Evolutionary conservation across 2,329 filamentous ascomycete species (phyloP).

Genomic region (Periconia digitata): DNA sequence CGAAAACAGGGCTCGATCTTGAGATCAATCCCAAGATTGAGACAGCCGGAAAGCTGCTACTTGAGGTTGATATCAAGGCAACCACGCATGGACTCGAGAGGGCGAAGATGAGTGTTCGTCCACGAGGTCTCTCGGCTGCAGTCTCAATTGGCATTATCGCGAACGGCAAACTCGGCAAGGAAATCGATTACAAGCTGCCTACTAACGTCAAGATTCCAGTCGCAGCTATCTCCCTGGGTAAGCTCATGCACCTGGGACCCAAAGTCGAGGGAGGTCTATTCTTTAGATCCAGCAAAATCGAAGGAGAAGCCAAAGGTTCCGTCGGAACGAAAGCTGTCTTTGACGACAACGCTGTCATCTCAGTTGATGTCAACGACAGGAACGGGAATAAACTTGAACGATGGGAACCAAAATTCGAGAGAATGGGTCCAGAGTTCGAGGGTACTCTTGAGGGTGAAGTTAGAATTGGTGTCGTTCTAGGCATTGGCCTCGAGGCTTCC

Average conservation of each 20-base stretch:
- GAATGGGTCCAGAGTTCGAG: neutral
- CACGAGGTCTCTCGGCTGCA: neutral
- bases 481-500: neutral
- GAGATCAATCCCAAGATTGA: neutral
- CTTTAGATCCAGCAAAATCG: neutral
- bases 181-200: neutral
- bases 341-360: too few relatives aligned
- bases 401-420: conserved; percentile 1
- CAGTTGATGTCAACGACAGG: neutral
- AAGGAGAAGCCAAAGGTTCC: neutral
- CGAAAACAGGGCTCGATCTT: neutral
- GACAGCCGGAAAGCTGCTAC: neutral
- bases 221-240: neutral
- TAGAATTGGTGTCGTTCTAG: neutral
- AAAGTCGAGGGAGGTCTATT: neutral
- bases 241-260: neutral
- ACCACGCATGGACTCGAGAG: too few relatives aligned
- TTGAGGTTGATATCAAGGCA: neutral
- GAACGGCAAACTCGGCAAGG: neutral
- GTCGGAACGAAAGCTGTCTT: neutral
- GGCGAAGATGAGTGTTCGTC: neutral
- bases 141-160: neutral
- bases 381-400: neutral
- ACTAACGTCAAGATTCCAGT: neutral
- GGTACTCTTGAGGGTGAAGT: neutral